These are phyloP conservation scores for Exophiala sp. DNA, from an alignment of 2,329 filamentous ascomycete genomes.

Conservation along the genomic window DNA sequence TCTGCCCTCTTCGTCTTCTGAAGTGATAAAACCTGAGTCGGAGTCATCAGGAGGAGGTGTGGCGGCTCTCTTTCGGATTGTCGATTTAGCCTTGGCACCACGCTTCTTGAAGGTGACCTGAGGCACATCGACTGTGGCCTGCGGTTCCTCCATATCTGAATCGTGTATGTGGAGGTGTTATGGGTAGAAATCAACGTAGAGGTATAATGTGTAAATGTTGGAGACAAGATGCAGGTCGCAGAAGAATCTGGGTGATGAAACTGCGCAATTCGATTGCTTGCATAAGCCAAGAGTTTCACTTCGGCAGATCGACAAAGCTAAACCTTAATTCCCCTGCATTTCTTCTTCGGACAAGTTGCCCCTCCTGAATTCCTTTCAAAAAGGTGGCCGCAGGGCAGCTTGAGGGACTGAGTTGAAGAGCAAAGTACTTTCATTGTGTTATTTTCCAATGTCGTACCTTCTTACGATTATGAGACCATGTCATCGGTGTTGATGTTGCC, in stretches of 20 bases:
- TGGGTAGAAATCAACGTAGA: not conserved
- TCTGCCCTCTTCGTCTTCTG: slow-evolving; percentile 72
- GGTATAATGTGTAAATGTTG: not conserved
- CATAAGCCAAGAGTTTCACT: slow-evolving; percentile 6
- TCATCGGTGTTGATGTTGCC: not conserved
- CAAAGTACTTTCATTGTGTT: too few species aligned
- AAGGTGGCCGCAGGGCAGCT: too few species aligned
- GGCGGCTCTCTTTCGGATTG: slow-evolving; percentile 75
- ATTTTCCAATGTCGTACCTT: too few species aligned
- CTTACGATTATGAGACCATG: too few species aligned
- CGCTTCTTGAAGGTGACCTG: slow-evolving; percentile 74
- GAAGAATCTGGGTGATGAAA: not conserved
- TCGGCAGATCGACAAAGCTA: slow-evolving; percentile 10
- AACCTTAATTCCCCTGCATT: slow-evolving; percentile 3
- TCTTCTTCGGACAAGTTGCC: not conserved
- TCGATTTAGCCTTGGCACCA: slow-evolving; percentile 69
- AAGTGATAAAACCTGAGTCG: slow-evolving; percentile 65
- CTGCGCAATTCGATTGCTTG: not conserved
- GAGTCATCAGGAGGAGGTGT: slow-evolving; percentile 60
- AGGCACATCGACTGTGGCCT: slow-evolving; percentile 29
- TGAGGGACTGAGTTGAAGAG: too few species aligned
- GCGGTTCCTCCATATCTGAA: slow-evolving; percentile 29
- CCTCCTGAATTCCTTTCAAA: not conserved
- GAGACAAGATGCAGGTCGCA: not conserved
- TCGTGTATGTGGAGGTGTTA: not conserved